Evolutionary conservation across 2,329 filamentous ascomycete species (phyloP).

Genomic region (Talaromyces sp.): DNA sequence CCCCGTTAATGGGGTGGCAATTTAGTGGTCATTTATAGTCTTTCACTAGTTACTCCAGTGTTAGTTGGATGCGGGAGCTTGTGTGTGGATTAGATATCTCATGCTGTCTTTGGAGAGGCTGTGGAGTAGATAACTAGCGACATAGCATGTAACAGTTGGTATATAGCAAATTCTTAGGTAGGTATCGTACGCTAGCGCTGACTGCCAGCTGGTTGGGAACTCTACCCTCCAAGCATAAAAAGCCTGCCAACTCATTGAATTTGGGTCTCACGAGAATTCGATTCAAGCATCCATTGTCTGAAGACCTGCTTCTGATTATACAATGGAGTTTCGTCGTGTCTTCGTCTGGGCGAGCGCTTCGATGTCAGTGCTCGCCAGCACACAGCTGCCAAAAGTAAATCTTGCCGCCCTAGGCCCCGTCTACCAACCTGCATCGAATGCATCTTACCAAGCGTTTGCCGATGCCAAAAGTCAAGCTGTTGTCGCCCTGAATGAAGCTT

Average conservation of each 20-base stretch:
- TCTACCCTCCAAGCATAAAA: background rate
- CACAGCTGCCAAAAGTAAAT: background rate
- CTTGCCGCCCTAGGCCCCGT: conserved; percentile 3
- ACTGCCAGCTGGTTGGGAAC: background rate
- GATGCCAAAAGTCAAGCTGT: background rate
- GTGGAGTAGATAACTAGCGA: background rate
- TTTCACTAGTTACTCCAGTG: no score
- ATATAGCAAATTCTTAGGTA: background rate
- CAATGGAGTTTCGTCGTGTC: background rate
- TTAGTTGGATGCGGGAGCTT: background rate
- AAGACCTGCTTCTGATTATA: background rate
- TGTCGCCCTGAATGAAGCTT: background rate
- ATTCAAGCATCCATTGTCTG: background rate
- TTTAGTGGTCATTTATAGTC: no score
- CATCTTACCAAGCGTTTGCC: background rate
- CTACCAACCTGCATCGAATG: conserved; percentile 1
- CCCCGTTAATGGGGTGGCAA: no score
- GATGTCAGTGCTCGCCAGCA: background rate
- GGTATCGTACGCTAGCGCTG: background rate
- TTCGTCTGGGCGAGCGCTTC: background rate
- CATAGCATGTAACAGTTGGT: background rate
- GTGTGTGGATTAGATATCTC: background rate
- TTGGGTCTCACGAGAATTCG: background rate
- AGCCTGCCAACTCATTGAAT: background rate
- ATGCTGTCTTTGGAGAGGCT: background rate